phyloP scores from a whole-genome alignment of 2,329 filamentous ascomycete species.

The Talaromyces pinophilus region DNA sequence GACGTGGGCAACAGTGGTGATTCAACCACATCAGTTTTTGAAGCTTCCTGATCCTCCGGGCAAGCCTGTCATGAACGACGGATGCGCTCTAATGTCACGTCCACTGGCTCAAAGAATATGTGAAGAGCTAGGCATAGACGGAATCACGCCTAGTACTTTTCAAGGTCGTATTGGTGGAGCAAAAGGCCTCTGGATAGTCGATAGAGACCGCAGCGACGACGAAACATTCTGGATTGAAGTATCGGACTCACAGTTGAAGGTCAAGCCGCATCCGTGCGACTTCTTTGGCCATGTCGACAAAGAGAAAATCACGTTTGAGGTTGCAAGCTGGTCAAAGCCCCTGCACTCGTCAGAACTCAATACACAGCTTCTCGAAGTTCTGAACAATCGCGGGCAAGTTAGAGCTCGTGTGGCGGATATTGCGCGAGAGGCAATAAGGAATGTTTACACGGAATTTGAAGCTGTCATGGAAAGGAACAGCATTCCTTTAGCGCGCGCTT shows the following conservation, averaged over 20 bases:
- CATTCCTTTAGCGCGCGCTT: constrained; percentile 38
- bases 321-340: constrained; percentile 51
- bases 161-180: constrained; percentile 62
- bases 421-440: constrained; percentile 39
- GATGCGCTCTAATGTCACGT: constrained; percentile 58
- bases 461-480: constrained; percentile 39
- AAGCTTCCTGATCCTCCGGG: constrained; percentile 33
- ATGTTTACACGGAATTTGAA: constrained; percentile 38
- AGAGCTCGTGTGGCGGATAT: constrained; percentile 47
- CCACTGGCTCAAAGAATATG: constrained; percentile 52
- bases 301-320: constrained; percentile 58
- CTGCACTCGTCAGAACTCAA: constrained; percentile 53
- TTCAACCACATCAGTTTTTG: constrained; percentile 43
- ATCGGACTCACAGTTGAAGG: constrained; percentile 60
- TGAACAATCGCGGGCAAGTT: constrained; percentile 55
- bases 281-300: constrained; percentile 35
- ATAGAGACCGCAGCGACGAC: constrained; percentile 34
- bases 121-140: constrained; percentile 43
- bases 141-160: constrained; percentile 52
- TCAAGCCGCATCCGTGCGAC: constrained; percentile 45
- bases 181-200: constrained; percentile 64
- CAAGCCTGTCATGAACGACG: constrained; percentile 50
- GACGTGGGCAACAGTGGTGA: constrained; percentile 42
- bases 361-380: constrained; percentile 57
- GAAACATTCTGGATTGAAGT: constrained; percentile 57